These are phyloP conservation scores for Talaromyces sp. DNA, from an alignment of 2,329 filamentous ascomycete species.

Conservation along the genomic window DNA sequence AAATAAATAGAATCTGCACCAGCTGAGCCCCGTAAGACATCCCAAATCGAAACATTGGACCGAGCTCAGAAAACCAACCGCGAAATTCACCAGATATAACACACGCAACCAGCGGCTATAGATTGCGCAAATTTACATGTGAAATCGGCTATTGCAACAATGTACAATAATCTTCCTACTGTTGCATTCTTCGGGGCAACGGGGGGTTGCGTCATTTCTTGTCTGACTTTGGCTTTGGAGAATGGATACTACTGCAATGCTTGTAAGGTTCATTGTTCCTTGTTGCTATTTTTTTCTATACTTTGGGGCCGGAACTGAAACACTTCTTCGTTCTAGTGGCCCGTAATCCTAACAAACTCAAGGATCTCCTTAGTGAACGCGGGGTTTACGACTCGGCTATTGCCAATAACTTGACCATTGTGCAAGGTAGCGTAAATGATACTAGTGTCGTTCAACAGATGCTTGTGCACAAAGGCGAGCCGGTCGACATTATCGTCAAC, in stretches of 20 bases:
- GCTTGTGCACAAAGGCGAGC: constrained; percentile 16
- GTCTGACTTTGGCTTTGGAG: constrained; percentile 40
- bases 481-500: constrained; percentile 40
- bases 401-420: constrained; percentile 40
- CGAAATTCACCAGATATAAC: not conserved
- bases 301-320: not conserved
- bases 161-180: constrained; percentile 9
- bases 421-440: constrained; percentile 43
- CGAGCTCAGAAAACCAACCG: not conserved
- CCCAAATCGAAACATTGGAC: not conserved
- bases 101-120: not conserved
- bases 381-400: constrained; percentile 31
- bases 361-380: constrained; percentile 34
- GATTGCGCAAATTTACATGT: not conserved
- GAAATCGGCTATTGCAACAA: not conserved
- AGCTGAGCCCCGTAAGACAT: not conserved
- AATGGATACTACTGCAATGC: constrained; percentile 42
- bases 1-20: not conserved
- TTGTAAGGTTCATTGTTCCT: not conserved
- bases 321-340: constrained; percentile 26
- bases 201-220: constrained; percentile 38
- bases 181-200: constrained; percentile 51
- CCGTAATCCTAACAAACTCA: constrained; percentile 47
- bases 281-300: not conserved
- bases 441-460: constrained; percentile 34